Base-by-base conservation (phyloP, 495 filamentous ascomycete species). In the Neurospora sp. region DNA sequence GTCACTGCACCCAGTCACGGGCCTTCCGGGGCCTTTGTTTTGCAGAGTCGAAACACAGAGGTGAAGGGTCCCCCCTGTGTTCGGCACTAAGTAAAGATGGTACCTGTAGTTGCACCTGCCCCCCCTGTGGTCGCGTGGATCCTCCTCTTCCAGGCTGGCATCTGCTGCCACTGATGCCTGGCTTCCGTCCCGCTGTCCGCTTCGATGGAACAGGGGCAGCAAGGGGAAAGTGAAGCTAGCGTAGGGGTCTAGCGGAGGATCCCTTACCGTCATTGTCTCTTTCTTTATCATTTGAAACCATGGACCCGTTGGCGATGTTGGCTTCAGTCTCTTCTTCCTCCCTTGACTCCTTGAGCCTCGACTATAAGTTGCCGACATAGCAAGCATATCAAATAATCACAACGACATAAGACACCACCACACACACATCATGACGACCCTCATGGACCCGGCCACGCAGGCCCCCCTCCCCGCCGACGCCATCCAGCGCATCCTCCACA, bases 401-500 rank as follows among this genome's bases (percentile, higher is more conserved):
- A 39, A 40, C 40, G 10, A 23, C n/a, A 27, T 10, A 11, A 11
- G n/a, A 23, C 44, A 54, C 31, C 18, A 27, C 5, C 5, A 42
- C 5, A 42, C 16, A 46, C 8, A 20, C 44, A 71, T 23, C 9
- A 86, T 86, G 83, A 82, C 82, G 72, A 71, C 78, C 27, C 71
- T 78, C 54, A 81, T 87, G 75, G 89, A 92, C 83, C 89, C 89
- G 69, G 80, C 86, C 69, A 92, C 90, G 35, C 85, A 85, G 72
- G 81, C 72, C 4, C 80, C 86, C 70, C 86, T 91, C 70, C 89
- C 88, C 69, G 73, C 86, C 6, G 90, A 92, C 76, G 90, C 92
- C 75, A 93, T 94, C 81, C 92, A 93, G 78, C 89, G 93, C 74
- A 85, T 94, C 81, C 88, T 94, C 79, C 93, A 91, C 86, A 83